A percentile compares a stretch with the other conserved stretches of the same genome.
Evolutionary conservation across 2,329 filamentous ascomycete genomes (phyloP).

Genomic region (Parastagonospora avenae): DNA sequence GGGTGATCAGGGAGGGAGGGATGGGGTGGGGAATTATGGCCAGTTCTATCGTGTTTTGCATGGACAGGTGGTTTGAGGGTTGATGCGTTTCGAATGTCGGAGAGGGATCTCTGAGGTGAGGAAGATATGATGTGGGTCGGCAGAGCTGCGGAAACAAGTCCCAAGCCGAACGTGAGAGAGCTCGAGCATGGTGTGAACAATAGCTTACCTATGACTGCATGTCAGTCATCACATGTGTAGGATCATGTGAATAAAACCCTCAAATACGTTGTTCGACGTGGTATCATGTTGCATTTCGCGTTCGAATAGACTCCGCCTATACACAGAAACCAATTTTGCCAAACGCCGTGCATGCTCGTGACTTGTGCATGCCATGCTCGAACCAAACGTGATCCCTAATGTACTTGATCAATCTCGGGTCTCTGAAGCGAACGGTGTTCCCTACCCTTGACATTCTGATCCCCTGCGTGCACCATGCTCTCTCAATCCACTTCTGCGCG

Average conservation of each 20-base stretch:
- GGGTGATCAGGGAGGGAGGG: conserved; percentile 28
- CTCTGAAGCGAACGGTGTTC: conserved; percentile 17
- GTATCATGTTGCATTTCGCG: conserved; percentile 35
- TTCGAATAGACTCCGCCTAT: conserved; percentile 18
- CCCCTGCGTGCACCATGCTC: conserved; percentile 3
- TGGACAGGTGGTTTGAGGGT: conserved; percentile 23
- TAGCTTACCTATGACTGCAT: background rate
- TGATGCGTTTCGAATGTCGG: background rate
- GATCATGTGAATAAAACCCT: background rate
- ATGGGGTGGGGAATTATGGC: conserved; percentile 56
- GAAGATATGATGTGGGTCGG: too few species aligned
- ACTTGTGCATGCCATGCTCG: conserved; percentile 12
- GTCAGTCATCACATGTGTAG: background rate
- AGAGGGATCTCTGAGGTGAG: background rate
- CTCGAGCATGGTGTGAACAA: background rate
- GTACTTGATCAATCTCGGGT: conserved; percentile 27
- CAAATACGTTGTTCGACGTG: conserved; percentile 10
- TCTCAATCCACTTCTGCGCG: conserved; percentile 4
- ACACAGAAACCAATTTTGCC: conserved; percentile 19
- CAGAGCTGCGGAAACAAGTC: too few species aligned
- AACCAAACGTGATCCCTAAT: conserved; percentile 17
- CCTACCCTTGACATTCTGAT: conserved; percentile 17
- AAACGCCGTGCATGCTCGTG: conserved; percentile 27
- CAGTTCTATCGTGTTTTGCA: conserved; percentile 49
- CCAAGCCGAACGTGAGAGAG: too few species aligned